A percentile compares a stretch with the other conserved stretches of the same genome.
phyloP scores from a whole-genome alignment of 208 protist species.

The Crithidia brevicula region DNA sequence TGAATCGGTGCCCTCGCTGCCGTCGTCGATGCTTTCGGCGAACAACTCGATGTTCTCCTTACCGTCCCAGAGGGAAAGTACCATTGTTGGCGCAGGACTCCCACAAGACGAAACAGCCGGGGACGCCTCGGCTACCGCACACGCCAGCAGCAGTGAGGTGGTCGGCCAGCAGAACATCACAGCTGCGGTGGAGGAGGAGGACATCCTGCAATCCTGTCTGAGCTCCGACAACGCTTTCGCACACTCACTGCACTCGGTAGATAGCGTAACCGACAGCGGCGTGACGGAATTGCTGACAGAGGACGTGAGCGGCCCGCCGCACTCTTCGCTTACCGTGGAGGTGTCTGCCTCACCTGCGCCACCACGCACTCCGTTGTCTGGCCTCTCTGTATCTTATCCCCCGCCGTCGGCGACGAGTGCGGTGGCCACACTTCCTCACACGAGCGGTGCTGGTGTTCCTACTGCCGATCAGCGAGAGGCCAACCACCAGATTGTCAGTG shows the following conservation, averaged over 20 bases:
- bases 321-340: neutral
- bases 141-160: neutral
- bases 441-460: no score
- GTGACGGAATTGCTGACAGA: neutral
- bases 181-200: neutral
- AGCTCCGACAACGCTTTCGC: slow-evolving; percentile 16
- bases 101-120: neutral
- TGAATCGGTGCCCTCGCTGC: neutral
- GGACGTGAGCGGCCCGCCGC: neutral
- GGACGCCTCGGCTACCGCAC: neutral
- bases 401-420: no score
- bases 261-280: neutral
- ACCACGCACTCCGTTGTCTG: no score
- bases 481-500: no score
- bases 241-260: slow-evolving; percentile 12
- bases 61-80: neutral
- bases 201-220: neutral
- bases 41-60: neutral
- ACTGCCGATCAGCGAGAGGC: no score
- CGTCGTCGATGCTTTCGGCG: slow-evolving; percentile 12
- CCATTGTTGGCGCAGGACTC: neutral
- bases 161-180: no score
- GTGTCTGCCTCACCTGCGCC: neutral
- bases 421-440: no score
- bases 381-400: no score